A percentile compares a stretch with the other conserved stretches of the same genome.
These are phyloP conservation scores for Sanghuangporus sanghuang DNA, from an alignment of 1,284 basidiomycete species.

Conservation along the genomic window DNA sequence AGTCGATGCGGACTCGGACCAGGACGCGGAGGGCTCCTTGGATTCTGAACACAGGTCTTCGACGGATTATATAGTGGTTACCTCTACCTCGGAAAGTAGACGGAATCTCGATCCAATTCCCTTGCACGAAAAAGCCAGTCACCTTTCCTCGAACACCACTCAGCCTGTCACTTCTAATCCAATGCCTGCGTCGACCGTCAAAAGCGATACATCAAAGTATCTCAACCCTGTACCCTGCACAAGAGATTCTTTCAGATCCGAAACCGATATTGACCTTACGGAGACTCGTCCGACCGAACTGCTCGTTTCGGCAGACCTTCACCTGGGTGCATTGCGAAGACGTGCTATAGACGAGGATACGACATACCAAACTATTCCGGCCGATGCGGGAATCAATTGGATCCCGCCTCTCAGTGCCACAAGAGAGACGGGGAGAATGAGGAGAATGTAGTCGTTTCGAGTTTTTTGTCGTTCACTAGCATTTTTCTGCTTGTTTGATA, in stretches of 20 bases:
- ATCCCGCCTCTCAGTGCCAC: constrained; percentile 10
- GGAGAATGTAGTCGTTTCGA: not conserved
- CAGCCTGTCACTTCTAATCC: not conserved
- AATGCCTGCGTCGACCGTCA: not conserved
- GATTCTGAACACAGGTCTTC: no score
- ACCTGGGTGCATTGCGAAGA: not conserved
- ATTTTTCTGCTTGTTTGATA: not conserved
- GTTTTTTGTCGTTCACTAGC: not conserved
- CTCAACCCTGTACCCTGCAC: not conserved
- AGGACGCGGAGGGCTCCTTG: no score
- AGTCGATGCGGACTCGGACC: no score
- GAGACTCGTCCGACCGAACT: not conserved
- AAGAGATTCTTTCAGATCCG: not conserved
- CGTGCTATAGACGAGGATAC: not conserved
- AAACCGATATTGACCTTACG: not conserved
- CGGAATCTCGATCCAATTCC: no score
- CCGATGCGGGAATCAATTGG: constrained; percentile 8
- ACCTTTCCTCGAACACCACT: not conserved
- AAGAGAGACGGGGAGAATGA: not conserved
- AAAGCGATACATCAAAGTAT: not conserved
- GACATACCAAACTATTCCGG: not conserved
- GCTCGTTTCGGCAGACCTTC: not conserved
- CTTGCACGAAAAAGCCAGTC: no score
- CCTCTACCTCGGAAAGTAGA: no score
- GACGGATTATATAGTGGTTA: no score